Conservation (phyloP, 129 eudicot genomes). For the Lactuca saligna region DNA sequence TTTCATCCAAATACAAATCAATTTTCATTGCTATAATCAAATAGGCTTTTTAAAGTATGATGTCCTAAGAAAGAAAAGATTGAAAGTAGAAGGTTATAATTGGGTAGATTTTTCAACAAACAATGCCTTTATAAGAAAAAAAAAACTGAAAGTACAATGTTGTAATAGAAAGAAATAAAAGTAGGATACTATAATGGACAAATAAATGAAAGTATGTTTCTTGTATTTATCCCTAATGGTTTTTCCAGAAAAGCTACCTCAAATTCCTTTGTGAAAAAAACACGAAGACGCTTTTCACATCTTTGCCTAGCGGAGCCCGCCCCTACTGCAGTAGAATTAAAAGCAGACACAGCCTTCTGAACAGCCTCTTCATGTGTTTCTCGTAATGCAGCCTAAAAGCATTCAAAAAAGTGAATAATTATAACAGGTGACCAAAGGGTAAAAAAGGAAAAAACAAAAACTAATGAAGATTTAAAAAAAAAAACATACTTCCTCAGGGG, state of each 20-base stretch:
- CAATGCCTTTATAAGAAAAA: too few species aligned
- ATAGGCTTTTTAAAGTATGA: too few species aligned
- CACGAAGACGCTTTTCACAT: constrained; percentile 80
- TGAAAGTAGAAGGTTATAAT: too few species aligned
- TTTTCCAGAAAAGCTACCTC: constrained; percentile 54
- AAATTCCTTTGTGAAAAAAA: constrained; percentile 66
- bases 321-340: constrained; percentile 84
- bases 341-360: constrained; percentile 68
- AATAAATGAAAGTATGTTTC: neutral
- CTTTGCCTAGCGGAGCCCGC: constrained; percentile 77
- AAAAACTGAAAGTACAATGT: too few species aligned
- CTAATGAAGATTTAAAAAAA: constrained; percentile 1
- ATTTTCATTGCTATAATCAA: too few species aligned
- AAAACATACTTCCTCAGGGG: constrained; percentile 85
- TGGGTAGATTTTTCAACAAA: too few species aligned
- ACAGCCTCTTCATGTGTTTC: constrained; percentile 96
- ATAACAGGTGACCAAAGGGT: constrained; percentile 6
- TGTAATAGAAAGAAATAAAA: too few species aligned
- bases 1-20: too few species aligned
- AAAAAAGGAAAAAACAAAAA: constrained; percentile 22
- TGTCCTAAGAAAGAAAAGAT: too few species aligned
- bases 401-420: constrained; percentile 14
- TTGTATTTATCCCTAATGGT: neutral
- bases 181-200: neutral
- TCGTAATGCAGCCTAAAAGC: constrained; percentile 72